phyloP scores from a whole-genome alignment of 1,139 yeast species.

The Magnusiomyces clavatus region DNA sequence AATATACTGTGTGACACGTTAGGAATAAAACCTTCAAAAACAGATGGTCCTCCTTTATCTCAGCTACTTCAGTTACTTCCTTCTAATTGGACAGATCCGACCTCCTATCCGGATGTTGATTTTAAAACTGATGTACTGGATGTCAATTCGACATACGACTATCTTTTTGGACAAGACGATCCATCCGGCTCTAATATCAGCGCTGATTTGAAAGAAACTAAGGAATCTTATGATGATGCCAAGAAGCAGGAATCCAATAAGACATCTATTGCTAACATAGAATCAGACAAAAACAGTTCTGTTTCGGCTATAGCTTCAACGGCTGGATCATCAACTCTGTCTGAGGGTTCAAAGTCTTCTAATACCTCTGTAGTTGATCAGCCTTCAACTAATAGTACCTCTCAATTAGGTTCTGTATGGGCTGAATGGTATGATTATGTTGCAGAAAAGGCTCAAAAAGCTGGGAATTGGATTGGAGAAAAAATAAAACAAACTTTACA shows the following conservation, averaged over 20 bases:
- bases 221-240: neutral
- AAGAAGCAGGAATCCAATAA: neutral
- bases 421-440: slow-evolving; percentile 6
- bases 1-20: slow-evolving; percentile 66
- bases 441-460: slow-evolving; percentile 1
- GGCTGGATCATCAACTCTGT: neutral
- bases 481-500: neutral
- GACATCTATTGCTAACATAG: too few species aligned
- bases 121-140: slow-evolving; percentile 33
- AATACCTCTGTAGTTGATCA: slow-evolving; percentile 14
- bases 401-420: slow-evolving; percentile 5
- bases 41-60: slow-evolving; percentile 45
- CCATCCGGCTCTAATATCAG: neutral
- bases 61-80: slow-evolving; percentile 32
- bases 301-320: neutral
- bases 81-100: slow-evolving; percentile 46
- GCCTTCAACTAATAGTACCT: slow-evolving; percentile 6
- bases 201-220: neutral
- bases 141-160: slow-evolving; percentile 30
- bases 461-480: neutral
- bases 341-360: neutral
- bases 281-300: too few species aligned
- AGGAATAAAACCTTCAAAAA: slow-evolving; percentile 47
- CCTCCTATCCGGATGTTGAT: slow-evolving; percentile 50
- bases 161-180: slow-evolving; percentile 17